A percentile compares a stretch with the other conserved stretches of the same genome.
phyloP scores from a whole-genome alignment of 495 filamentous ascomycete genomes.

The Ramalina intermedia region DNA sequence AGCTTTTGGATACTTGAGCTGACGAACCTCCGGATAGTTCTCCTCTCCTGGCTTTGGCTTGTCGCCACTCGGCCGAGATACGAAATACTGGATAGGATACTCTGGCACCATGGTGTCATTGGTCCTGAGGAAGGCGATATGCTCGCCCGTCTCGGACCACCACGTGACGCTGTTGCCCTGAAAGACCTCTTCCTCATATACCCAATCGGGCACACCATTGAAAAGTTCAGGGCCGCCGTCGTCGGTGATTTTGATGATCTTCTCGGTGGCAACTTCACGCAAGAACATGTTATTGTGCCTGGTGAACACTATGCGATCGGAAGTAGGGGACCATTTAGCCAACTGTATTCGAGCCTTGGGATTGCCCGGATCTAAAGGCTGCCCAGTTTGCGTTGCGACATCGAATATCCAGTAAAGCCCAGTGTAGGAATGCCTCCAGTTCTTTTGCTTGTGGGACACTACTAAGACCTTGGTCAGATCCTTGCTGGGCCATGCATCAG shows the following conservation, averaged over 20 bases:
- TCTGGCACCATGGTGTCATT: slow-evolving; percentile 86
- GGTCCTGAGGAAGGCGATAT: slow-evolving; percentile 79
- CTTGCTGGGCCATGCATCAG: slow-evolving; percentile 57
- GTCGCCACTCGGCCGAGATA: slow-evolving; percentile 72
- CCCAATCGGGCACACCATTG: slow-evolving; percentile 97
- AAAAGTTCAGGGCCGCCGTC: slow-evolving; percentile 81
- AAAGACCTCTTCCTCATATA: slow-evolving; percentile 96
- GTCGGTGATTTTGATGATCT: slow-evolving; percentile 59
- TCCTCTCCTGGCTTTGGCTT: slow-evolving; percentile 59
- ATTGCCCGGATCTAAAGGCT: slow-evolving; percentile 61
- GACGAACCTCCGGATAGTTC: slow-evolving; percentile 74
- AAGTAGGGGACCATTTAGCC: slow-evolving; percentile 78
- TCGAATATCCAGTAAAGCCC: slow-evolving; percentile 90
- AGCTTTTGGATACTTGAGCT: slow-evolving; percentile 96
- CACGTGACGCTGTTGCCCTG: slow-evolving; percentile 68
- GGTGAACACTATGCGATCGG: slow-evolving; percentile 74
- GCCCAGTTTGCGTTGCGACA: slow-evolving; percentile 62
- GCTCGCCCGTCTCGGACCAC: slow-evolving; percentile 84
- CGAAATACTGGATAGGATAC: slow-evolving; percentile 87
- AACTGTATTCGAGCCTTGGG: slow-evolving; percentile 60
- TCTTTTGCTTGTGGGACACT: slow-evolving; percentile 49
- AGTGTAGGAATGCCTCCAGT: slow-evolving; percentile 82
- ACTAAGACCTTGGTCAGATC: slow-evolving; percentile 76
- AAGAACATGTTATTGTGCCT: slow-evolving; percentile 79
- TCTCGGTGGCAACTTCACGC: slow-evolving; percentile 47